Evolutionary conservation across 331 rosid genomes (phyloP).

Genomic region (Malus hybrid): DNA sequence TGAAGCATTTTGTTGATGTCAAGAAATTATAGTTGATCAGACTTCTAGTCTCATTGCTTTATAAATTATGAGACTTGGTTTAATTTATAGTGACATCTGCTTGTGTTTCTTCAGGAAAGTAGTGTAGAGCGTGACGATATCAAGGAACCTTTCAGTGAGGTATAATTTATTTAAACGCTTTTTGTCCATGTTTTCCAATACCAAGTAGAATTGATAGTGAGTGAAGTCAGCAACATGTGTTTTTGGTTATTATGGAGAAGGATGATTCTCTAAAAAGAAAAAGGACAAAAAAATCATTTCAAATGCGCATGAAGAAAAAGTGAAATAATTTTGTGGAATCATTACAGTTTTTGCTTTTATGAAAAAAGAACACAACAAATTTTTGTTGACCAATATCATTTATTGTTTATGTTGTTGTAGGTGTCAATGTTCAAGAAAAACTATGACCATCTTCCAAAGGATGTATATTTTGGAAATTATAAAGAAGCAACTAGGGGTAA

Average conservation of each 20-base stretch:
- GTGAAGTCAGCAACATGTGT: too few species aligned
- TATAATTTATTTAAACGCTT: constrained; percentile 15
- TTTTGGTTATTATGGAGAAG: too few species aligned
- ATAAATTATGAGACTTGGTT: not conserved
- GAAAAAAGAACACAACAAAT: not conserved
- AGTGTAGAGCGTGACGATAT: constrained; percentile 86
- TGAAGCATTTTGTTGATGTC: not conserved
- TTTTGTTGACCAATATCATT: not conserved
- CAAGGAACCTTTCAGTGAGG: constrained; percentile 97
- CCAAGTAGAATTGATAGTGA: too few species aligned
- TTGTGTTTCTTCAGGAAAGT: constrained; percentile 39
- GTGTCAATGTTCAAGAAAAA: constrained; percentile 98
- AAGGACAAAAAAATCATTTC: not conserved
- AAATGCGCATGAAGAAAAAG: not conserved
- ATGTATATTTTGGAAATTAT: constrained; percentile 82
- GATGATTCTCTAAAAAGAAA: too few species aligned
- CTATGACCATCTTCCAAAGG: constrained; percentile 93
- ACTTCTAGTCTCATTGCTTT: not conserved
- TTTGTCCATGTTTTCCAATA: too few species aligned
- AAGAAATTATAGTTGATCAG: not conserved
- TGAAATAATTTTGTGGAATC: not conserved
- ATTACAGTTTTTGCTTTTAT: not conserved
- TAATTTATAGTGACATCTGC: not conserved
- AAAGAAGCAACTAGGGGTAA: constrained; percentile 94
- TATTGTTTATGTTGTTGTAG: constrained; percentile 31